These are phyloP conservation scores for Pseudotsuga menziesii DNA, from an alignment of 75 land plant species.

Conservation along the genomic window DNA sequence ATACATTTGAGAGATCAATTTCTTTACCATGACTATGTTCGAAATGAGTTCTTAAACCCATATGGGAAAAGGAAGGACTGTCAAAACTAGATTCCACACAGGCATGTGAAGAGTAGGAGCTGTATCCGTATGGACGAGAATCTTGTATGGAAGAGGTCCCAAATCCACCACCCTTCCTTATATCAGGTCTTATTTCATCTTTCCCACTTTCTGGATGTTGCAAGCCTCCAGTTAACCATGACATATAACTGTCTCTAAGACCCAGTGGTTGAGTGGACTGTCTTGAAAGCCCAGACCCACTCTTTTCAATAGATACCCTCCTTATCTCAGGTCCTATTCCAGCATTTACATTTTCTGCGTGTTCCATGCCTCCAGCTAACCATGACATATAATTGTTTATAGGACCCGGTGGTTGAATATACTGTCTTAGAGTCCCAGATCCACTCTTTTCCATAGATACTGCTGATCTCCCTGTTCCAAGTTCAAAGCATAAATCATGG, in stretches of 20 bases:
- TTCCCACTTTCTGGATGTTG: not conserved
- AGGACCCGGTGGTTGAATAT: not conserved
- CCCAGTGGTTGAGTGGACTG: not conserved
- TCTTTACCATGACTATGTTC: constrained; percentile 15
- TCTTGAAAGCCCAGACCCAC: not conserved
- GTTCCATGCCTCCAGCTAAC: constrained; percentile 2
- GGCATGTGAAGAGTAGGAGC: not conserved
- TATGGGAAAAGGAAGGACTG: not conserved
- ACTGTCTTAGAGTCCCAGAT: not conserved
- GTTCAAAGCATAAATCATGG: not conserved
- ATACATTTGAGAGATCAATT: constrained; percentile 35
- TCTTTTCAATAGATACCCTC: not conserved
- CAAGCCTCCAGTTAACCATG: not conserved
- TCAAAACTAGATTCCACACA: not conserved
- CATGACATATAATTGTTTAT: not conserved
- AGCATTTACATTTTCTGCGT: not conserved
- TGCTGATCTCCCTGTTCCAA: not conserved
- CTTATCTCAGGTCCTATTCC: constrained; percentile 8
- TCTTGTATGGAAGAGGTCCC: not conserved
- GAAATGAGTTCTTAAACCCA: not conserved
- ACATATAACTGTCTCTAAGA: not conserved
- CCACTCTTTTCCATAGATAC: not conserved
- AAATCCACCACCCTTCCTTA: not conserved
- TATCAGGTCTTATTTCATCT: constrained; percentile 3
- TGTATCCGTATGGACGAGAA: not conserved